Evolutionary conservation across 495 filamentous ascomycete genomes (phyloP), one percentile per base, ranked within the genome.

Genomic region (Glarea lozoyensis): DNA sequence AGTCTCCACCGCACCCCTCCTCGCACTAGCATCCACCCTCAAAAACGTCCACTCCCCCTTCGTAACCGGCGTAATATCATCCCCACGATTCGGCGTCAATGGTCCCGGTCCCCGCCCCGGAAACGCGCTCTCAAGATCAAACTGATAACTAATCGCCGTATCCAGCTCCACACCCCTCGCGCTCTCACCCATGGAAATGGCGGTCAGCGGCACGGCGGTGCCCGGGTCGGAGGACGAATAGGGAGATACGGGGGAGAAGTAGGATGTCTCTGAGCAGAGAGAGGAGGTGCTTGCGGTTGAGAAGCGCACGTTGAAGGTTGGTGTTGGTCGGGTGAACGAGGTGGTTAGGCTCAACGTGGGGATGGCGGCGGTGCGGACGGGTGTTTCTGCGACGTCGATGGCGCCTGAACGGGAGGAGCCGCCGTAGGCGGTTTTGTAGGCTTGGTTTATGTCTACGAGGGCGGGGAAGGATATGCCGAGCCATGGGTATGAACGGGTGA

Each of bases 401-500:
- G 60, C 62, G 2, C 60, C 57, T 10, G 27, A 42, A 11, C 47
- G 50, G 9, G 63, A 52, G 0, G 33, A 36, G 0, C 67, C 65
- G 1, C 70, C 72, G 48, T 81, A 77, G 3, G 70, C 66, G n/a
- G 62, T 60, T 29, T 67, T 66, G 49, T 84, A 83, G 30, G 73
- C 71, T 31, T 57, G 51, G 38, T 78, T 76, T 2, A 84, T 67
- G 11, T 75, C 71, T 10, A 61, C 53, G 16, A 83, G 57, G 6
- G 76, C 68, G 4, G 67, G 61, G 20, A 77, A 65, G 29, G 62
- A 64, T 9, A 81, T 63, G 23, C 71, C 65, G 2, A 85, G 63
- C 58, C 76, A 80, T 27, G 79, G 71, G 48, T 83, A 85, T 17
- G 74, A 70, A 15, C 72, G 66, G 40, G 79, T 61, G 27, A 85